Conservation (phyloP, 805 yeast species). For the Lachancea fermentati region DNA sequence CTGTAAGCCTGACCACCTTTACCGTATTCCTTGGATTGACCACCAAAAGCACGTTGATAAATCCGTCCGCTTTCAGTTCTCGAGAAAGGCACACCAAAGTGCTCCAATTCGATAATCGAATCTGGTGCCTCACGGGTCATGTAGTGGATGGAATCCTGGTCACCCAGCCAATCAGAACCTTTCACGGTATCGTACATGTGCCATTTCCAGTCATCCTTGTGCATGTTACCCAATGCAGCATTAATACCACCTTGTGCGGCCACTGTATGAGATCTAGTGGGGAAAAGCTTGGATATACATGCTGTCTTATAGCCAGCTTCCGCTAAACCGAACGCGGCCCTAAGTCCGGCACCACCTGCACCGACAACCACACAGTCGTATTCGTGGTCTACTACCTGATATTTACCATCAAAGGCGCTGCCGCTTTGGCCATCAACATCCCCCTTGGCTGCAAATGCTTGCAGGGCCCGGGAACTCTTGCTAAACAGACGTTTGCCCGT, state of each 20-base stretch:
- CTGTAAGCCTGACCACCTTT: conserved; percentile 99
- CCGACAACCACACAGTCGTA: conserved; percentile 97
- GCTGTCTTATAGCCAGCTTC: conserved; percentile 97
- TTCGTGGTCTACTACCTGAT: conserved; percentile 93
- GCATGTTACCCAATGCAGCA: conserved; percentile 98
- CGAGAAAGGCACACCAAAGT: conserved; percentile 97
- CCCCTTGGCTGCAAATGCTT: conserved; percentile 27
- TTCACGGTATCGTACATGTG: conserved; percentile 99
- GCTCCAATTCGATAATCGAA: conserved; percentile 93
- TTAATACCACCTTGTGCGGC: conserved; percentile 99
- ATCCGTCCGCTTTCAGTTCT: conserved; percentile 95
- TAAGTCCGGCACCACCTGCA: conserved; percentile 98
- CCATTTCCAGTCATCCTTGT: conserved; percentile 98
- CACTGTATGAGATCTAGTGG: conserved; percentile 97
- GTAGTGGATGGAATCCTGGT: conserved; percentile 98
- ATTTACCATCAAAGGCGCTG: conserved; percentile 57
- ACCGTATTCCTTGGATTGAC: conserved; percentile 92
- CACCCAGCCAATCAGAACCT: conserved; percentile 99
- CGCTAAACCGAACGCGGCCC: conserved; percentile 98
- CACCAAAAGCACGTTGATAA: conserved; percentile 98
- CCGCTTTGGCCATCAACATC: conserved; percentile 47
- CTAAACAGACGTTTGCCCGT: conserved; percentile 37
- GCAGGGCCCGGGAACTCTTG: conserved; percentile 50
- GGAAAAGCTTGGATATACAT: conserved; percentile 93
- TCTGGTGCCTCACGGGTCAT: conserved; percentile 98